Conservation (phyloP, 1,284 basidiomycete species). For the Ustilago trichophora region DNA sequence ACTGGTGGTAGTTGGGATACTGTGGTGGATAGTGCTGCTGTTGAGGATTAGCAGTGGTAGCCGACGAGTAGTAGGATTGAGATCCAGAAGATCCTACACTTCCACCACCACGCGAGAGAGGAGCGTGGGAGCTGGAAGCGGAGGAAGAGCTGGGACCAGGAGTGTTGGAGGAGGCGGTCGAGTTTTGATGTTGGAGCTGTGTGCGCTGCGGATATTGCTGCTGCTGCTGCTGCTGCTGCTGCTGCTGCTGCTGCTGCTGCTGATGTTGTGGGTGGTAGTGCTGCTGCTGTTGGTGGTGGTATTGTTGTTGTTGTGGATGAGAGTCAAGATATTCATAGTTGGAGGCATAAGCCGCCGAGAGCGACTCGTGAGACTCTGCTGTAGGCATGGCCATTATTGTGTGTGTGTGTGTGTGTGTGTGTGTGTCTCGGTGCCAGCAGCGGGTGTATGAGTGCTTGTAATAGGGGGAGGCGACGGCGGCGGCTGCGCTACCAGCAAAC, state of each 20-base stretch:
- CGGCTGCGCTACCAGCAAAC: no score
- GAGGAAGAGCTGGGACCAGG: slow-evolving; percentile 11
- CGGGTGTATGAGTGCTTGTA: background rate
- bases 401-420: background rate
- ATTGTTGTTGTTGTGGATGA: slow-evolving; percentile 5
- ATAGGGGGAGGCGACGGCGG: no score
- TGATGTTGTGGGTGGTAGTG: slow-evolving; percentile 1
- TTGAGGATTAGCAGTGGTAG: slow-evolving; percentile 11
- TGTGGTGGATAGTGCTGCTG: slow-evolving; percentile 17
- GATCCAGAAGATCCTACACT: slow-evolving; percentile 44
- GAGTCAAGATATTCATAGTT: slow-evolving; percentile 31
- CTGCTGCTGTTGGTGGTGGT: slow-evolving; percentile 12
- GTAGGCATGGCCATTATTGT: slow-evolving; percentile 30
- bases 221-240: slow-evolving; percentile 13
- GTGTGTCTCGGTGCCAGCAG: background rate
- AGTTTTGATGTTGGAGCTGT: slow-evolving; percentile 3
- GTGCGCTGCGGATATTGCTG: background rate
- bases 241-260: slow-evolving; percentile 1
- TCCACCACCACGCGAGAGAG: slow-evolving; percentile 23
- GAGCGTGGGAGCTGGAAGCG: slow-evolving; percentile 13
- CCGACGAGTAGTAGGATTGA: slow-evolving; percentile 35
- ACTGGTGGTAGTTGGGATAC: slow-evolving; percentile 13
- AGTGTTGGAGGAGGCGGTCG: slow-evolving; percentile 8
- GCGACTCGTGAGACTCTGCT: slow-evolving; percentile 37
- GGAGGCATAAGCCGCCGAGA: slow-evolving; percentile 41